Evolutionary conservation across 768 basidiomycete species (phyloP), one percentile per base, ranked within the genome.

Genomic region (Pisolithus orientalis): DNA sequence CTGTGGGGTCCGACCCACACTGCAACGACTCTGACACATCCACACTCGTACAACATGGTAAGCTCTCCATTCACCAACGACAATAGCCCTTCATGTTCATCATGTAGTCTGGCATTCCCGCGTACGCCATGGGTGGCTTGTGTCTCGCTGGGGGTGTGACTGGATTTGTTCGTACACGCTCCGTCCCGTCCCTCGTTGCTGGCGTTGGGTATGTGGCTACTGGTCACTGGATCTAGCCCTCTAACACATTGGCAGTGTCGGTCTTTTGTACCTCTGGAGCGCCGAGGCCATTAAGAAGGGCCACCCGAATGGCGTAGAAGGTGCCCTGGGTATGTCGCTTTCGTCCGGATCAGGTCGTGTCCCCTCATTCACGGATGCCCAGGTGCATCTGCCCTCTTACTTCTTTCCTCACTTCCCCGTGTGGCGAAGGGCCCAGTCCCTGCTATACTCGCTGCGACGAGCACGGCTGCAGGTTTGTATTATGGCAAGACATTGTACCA

Each of bases 161-260:
- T 40, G 90, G 87, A 29, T 90, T 80, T 56, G 80, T 73, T 6
- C 75, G 80, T 58, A 87, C 84, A 54, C 79, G 84, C 24, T 92
- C 89, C 31, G 72, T 92, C 29, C 91, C 90, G 6, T 92, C 91
- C 11, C 66, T 93, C 39, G 80, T 92, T 17, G 90, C 90, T 52
- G 90, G 90, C 38, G 78, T 90, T 42, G 76, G 84, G 89, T 91
- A 59, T 40, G 82, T 65, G 7, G 14, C 46, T 8, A 17, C 16
- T 47, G 16, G 10, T 47, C 34, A 34, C 4, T 11, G 11, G 11
- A 13, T 11, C 32, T 10, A 34, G 34, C 34, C 6, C 14, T 14
- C 29, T 25, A 29, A 13, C 25, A 14, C 34, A 53, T 57, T 14
- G 38, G 17, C 31, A 90, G 88, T 59, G 88, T 93, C 44, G 90